Conservation (phyloP, 2,329 filamentous ascomycete species). For the Aspergillus oerlinghausenensis region DNA sequence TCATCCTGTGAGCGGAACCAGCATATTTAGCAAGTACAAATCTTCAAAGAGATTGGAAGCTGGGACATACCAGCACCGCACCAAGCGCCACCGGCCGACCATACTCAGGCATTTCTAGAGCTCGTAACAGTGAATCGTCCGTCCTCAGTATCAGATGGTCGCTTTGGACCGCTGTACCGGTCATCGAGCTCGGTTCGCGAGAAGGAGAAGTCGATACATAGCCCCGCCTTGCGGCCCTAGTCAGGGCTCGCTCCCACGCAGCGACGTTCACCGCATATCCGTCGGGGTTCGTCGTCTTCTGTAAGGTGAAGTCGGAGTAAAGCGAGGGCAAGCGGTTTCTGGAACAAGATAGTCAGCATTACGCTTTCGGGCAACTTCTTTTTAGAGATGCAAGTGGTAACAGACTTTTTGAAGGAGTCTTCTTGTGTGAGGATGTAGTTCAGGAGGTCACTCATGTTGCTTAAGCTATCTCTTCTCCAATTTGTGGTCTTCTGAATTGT, state of each 20-base stretch:
- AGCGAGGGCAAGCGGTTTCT: constrained; percentile 77
- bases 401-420: constrained; percentile 55
- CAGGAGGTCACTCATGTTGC: constrained; percentile 55
- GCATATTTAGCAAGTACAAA: neutral
- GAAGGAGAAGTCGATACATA: constrained; percentile 42
- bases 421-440: constrained; percentile 61
- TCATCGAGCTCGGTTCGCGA: constrained; percentile 13
- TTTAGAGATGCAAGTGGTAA: constrained; percentile 25
- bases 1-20: constrained; percentile 49
- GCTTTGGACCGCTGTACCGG: constrained; percentile 20
- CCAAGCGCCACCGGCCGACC: constrained; percentile 78
- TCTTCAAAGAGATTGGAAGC: neutral
- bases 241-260: constrained; percentile 73
- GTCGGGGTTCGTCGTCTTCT: constrained; percentile 73
- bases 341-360: neutral
- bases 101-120: constrained; percentile 70
- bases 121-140: constrained; percentile 61
- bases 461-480: neutral
- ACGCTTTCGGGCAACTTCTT: neutral
- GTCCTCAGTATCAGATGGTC: constrained; percentile 50
- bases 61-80: constrained; percentile 58
- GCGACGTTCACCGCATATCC: constrained; percentile 75
- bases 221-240: constrained; percentile 63
- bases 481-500: neutral
- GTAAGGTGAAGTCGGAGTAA: constrained; percentile 78